A percentile compares a stretch with the other conserved stretches of the same genome.
Conservation (phyloP, 352 stramenopile genomes). For the Globisporangium cederbergense region DNA sequence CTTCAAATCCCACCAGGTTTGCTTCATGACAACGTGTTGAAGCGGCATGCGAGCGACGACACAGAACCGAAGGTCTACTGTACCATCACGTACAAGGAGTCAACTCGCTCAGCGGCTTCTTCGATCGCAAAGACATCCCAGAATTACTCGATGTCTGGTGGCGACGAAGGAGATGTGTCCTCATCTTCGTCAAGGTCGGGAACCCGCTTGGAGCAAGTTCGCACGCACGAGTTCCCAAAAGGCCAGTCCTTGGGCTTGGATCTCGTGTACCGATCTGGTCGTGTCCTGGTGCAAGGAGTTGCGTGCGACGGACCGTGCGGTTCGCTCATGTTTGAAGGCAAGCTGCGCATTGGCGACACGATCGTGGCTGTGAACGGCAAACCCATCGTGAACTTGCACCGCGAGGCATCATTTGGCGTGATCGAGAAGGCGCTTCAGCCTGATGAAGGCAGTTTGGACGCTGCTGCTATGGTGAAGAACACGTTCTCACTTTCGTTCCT, state of each 20-base stretch:
- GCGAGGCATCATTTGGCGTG: conserved; percentile 69
- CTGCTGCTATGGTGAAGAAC: not conserved
- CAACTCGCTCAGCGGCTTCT: conserved; percentile 69
- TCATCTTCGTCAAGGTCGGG: not conserved
- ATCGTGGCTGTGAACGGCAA: conserved; percentile 73
- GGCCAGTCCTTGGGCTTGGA: conserved; percentile 70
- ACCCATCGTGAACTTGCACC: conserved; percentile 81
- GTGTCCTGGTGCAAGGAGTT: conserved; percentile 75
- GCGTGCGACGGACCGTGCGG: conserved; percentile 64
- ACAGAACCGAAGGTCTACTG: conserved; percentile 76
- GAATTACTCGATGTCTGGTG: conserved; percentile 13
- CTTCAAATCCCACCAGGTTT: conserved; percentile 46
- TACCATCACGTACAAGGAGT: conserved; percentile 74
- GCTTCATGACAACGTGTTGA: conserved; percentile 34
- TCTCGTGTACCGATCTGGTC: conserved; percentile 73
- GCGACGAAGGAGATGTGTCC: conserved; percentile 7
- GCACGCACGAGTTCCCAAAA: conserved; percentile 54
- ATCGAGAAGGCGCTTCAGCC: conserved; percentile 61
- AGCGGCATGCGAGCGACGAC: conserved; percentile 21
- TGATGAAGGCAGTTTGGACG: conserved; percentile 19
- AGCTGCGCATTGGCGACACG: conserved; percentile 75
- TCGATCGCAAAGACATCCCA: conserved; percentile 50
- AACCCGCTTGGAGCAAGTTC: conserved; percentile 46
- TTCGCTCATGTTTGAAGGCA: conserved; percentile 51
- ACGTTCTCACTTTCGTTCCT: conserved; percentile 73